phyloP scores from a whole-genome alignment of 2,329 filamentous ascomycete species.

The Monosporascus cannonballus region DNA sequence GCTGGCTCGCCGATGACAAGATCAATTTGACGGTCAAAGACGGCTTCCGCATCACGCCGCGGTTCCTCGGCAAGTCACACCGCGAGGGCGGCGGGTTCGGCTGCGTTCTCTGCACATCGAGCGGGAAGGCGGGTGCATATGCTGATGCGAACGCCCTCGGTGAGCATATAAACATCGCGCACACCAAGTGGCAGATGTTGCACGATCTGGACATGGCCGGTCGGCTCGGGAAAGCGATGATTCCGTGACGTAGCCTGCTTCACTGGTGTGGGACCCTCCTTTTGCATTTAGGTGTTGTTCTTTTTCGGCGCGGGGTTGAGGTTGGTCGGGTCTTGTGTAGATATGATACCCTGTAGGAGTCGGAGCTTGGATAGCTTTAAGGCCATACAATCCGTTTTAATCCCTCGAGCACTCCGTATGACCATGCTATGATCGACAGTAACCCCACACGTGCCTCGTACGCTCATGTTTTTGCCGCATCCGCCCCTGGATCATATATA shows the following conservation, averaged over 20 bases:
- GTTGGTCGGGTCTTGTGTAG: not conserved
- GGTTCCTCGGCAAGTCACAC: conserved; percentile 36
- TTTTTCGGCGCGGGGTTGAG: not conserved
- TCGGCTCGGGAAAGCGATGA: conserved; percentile 1
- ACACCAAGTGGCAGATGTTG: conserved; percentile 37
- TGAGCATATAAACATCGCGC: conserved; percentile 29
- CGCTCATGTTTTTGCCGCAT: too few relatives aligned
- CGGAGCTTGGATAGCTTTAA: not conserved
- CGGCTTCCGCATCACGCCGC: conserved; percentile 31
- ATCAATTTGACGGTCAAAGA: conserved; percentile 27
- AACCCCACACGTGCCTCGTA: too few relatives aligned
- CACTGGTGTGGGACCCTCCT: too few relatives aligned
- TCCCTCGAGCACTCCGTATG: too few relatives aligned
- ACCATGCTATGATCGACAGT: too few relatives aligned
- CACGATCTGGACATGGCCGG: conserved; percentile 30
- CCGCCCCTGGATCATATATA: too few relatives aligned
- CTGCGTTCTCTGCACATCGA: conserved; percentile 34
- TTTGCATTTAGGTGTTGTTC: too few relatives aligned
- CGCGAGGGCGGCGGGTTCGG: conserved; percentile 27
- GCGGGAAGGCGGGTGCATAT: conserved; percentile 29
- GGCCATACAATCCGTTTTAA: too few relatives aligned
- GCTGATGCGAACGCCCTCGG: conserved; percentile 23
- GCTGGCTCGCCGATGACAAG: conserved; percentile 7
- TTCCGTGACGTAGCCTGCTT: not conserved
- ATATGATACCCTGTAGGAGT: not conserved